phyloP scores from a whole-genome alignment of 2,329 filamentous ascomycete species.

The Thelonectria olida region DNA sequence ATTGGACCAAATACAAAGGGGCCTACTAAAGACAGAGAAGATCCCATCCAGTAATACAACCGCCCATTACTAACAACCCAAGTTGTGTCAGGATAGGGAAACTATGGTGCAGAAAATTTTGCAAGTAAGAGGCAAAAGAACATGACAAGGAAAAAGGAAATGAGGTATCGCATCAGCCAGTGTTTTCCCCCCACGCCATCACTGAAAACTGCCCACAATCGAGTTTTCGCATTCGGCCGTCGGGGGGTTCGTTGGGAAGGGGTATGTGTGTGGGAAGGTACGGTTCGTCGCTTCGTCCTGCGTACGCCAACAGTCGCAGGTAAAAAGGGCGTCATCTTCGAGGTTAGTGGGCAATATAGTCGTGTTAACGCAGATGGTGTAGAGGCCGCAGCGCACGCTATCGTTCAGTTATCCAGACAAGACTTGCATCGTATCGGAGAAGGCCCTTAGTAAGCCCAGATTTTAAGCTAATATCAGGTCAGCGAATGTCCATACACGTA shows the following conservation, averaged over 20 bases:
- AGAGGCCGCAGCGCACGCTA: constrained; percentile 39
- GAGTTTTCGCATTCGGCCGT: constrained; percentile 35
- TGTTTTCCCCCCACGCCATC: constrained; percentile 36
- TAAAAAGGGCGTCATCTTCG: constrained; percentile 43
- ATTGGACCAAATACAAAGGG: constrained; percentile 37
- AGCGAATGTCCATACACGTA: constrained; percentile 6
- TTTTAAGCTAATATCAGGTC: constrained; percentile 71
- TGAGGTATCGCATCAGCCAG: constrained; percentile 49
- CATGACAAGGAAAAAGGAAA: constrained; percentile 36
- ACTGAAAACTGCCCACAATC: constrained; percentile 35
- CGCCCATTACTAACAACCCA: constrained; percentile 44
- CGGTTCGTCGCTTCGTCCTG: constrained; percentile 53
- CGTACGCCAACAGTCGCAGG: constrained; percentile 48
- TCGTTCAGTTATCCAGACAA: constrained; percentile 43
- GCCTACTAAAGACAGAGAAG: constrained; percentile 43
- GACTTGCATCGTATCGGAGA: constrained; percentile 36
- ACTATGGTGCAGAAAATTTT: constrained; percentile 48
- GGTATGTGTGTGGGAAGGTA: constrained; percentile 45
- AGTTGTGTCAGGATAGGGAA: constrained; percentile 43
- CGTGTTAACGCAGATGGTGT: constrained; percentile 44
- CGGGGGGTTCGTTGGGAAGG: constrained; percentile 38
- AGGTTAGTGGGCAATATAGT: constrained; percentile 43
- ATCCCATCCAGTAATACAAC: constrained; percentile 49
- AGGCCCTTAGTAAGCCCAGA: constrained; percentile 78
- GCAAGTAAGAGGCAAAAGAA: constrained; percentile 39